A percentile compares a stretch with the other conserved stretches of the same genome.
phyloP scores from a whole-genome alignment of 371 early-diverging fungal genomes.

The Haplosporangium sp. region DNA sequence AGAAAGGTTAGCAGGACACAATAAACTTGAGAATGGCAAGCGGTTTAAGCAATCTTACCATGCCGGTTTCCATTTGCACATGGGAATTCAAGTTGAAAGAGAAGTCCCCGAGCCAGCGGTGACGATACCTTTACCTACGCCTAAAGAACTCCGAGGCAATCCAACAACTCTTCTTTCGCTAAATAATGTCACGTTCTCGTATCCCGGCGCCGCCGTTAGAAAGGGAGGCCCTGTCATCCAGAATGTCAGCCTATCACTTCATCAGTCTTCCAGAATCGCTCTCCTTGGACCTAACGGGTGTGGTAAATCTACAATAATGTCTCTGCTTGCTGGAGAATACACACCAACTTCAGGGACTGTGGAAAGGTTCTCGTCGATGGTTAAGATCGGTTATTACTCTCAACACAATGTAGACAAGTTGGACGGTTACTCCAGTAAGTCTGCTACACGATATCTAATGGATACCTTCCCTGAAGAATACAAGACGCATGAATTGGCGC shows the following conservation, averaged over 20 bases:
- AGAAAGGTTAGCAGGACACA: conserved; percentile 69
- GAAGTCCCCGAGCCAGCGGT: conserved; percentile 67
- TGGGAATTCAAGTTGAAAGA: conserved; percentile 67
- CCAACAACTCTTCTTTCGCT: conserved; percentile 72
- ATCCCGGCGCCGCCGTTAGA: conserved; percentile 51
- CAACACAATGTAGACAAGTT: conserved; percentile 83
- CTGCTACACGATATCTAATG: conserved; percentile 64
- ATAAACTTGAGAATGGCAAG: conserved; percentile 73
- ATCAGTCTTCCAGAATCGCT: conserved; percentile 69
- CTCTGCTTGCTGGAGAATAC: conserved; percentile 73
- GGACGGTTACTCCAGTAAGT: conserved; percentile 61
- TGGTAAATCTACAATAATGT: conserved; percentile 88
- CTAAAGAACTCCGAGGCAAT: conserved; percentile 68
- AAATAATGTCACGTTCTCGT: conserved; percentile 72
- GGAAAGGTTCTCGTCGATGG: conserved; percentile 66
- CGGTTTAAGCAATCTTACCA: conserved; percentile 75
- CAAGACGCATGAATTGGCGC: conserved; percentile 69
- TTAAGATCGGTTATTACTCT: conserved; percentile 80
- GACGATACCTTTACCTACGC: conserved; percentile 67
- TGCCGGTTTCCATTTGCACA: conserved; percentile 64
- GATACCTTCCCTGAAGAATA: conserved; percentile 57
- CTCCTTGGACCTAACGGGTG: conserved; percentile 85
- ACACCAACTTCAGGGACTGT: conserved; percentile 70
- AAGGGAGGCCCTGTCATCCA: conserved; percentile 58
- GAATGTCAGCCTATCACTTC: conserved; percentile 73